These are phyloP conservation scores for Chaetomium tenue DNA, from an alignment of 495 filamentous ascomycete genomes.

Conservation along the genomic window DNA sequence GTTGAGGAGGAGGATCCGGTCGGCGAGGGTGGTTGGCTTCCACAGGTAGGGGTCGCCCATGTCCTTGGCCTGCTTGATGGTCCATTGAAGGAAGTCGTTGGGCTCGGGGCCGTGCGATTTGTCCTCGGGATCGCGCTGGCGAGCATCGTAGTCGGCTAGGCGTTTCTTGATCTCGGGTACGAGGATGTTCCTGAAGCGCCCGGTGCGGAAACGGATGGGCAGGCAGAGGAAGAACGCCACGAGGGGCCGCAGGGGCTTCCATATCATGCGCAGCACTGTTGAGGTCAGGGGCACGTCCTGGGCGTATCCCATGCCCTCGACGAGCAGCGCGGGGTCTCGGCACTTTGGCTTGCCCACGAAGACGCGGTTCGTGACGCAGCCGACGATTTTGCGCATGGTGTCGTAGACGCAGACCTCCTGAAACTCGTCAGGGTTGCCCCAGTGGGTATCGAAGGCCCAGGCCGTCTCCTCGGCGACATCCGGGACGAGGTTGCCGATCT, in stretches of 20 bases:
- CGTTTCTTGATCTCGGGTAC: slow-evolving; percentile 36
- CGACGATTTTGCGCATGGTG: slow-evolving; percentile 35
- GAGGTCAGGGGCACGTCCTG: slow-evolving; percentile 37
- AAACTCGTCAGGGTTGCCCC: slow-evolving; percentile 36
- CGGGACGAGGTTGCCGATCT: slow-evolving; percentile 41
- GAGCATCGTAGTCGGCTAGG: slow-evolving; percentile 32
- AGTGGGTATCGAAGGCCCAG: slow-evolving; percentile 34
- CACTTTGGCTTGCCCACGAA: slow-evolving; percentile 39
- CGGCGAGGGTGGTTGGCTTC: slow-evolving; percentile 30
- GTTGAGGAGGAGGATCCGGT: slow-evolving; percentile 44
- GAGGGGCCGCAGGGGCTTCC: slow-evolving; percentile 41
- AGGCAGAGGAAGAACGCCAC: slow-evolving; percentile 38
- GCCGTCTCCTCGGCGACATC: slow-evolving; percentile 46
- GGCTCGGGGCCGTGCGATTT: slow-evolving; percentile 27
- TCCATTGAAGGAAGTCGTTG: slow-evolving; percentile 47
- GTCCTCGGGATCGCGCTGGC: slow-evolving; percentile 27
- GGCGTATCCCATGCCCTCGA: slow-evolving; percentile 43
- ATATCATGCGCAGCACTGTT: slow-evolving; percentile 37
- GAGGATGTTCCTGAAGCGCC: slow-evolving; percentile 34
- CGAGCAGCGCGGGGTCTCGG: slow-evolving; percentile 40
- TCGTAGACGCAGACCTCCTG: slow-evolving; percentile 44
- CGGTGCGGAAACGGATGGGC: slow-evolving; percentile 38
- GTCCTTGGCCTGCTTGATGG: slow-evolving; percentile 33
- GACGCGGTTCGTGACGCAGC: slow-evolving; percentile 38
- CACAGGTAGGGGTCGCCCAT: slow-evolving; percentile 33